Percentiles rank a stretch among this genome's conserved stretches.
Evolutionary conservation across 306 rosid species (phyloP).

Genomic region (Corylus avellana): DNA sequence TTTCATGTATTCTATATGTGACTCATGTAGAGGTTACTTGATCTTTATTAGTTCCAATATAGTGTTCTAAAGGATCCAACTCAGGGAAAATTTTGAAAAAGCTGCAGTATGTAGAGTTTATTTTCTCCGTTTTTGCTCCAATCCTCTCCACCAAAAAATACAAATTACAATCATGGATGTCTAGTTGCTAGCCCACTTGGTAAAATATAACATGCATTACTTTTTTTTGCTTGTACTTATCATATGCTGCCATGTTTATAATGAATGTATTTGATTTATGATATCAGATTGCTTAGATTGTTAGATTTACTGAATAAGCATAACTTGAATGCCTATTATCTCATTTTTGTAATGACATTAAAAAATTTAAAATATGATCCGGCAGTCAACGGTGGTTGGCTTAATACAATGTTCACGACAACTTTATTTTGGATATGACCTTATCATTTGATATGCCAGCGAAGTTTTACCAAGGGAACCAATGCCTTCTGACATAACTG

Average conservation of each 20-base stretch:
- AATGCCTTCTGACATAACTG: constrained; percentile 83
- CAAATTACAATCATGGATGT: neutral
- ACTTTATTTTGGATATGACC: constrained; percentile 32
- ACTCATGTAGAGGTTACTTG: neutral
- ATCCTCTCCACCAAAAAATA: neutral
- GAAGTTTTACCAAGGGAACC: constrained; percentile 96
- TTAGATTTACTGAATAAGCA: neutral
- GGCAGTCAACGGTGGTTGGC: constrained; percentile 1
- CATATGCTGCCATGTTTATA: neutral
- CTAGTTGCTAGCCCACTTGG: neutral
- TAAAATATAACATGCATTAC: neutral
- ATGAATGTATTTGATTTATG: constrained; percentile 1
- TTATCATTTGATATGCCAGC: constrained; percentile 50
- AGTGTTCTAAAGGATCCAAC: neutral
- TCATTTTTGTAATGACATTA: constrained; percentile 13
- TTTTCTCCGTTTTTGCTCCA: neutral
- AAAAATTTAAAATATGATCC: constrained; percentile 8
- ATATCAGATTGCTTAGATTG: neutral
- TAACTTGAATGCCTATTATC: neutral
- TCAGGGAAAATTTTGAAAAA: neutral
- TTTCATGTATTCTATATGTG: neutral
- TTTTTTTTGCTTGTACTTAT: neutral
- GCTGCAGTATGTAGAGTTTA: neutral
- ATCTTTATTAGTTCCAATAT: neutral
- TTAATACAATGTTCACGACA: constrained; percentile 20